Conservation (phyloP, 768 basidiomycete species). For the Pleurotus ostreatus region DNA sequence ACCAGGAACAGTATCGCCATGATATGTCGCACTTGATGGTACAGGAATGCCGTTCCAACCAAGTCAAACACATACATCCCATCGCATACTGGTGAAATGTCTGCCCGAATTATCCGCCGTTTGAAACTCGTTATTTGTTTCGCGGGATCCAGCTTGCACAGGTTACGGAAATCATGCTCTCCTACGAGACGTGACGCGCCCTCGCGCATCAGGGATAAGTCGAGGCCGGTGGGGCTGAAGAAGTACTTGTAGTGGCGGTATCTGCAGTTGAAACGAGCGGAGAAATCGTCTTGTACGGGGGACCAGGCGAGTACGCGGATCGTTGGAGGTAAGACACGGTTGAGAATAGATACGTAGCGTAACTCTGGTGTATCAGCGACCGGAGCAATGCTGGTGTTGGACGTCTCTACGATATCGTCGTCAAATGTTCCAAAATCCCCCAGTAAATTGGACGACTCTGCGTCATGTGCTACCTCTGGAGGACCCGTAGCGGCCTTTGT, state of each 20-base stretch:
- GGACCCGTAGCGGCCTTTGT: neutral
- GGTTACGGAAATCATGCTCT: slow-evolving; percentile 92
- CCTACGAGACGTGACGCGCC: slow-evolving; percentile 74
- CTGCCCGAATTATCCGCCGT: slow-evolving; percentile 64
- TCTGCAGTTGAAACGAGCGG: slow-evolving; percentile 83
- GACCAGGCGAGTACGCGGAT: slow-evolving; percentile 95
- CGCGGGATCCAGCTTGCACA: slow-evolving; percentile 88
- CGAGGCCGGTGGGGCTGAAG: slow-evolving; percentile 67
- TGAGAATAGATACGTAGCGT: slow-evolving; percentile 76
- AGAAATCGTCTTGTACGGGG: slow-evolving; percentile 73
- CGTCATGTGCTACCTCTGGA: neutral
- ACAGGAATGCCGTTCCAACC: slow-evolving; percentile 84
- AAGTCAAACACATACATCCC: slow-evolving; percentile 75
- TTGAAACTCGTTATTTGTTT: slow-evolving; percentile 86
- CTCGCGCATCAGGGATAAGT: slow-evolving; percentile 70
- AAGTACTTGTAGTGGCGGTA: slow-evolving; percentile 98
- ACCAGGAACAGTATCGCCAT: slow-evolving; percentile 89
- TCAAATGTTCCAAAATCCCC: slow-evolving; percentile 20
- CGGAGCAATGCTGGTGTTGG: slow-evolving; percentile 7
- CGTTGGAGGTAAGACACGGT: slow-evolving; percentile 82
- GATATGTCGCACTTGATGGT: slow-evolving; percentile 95
- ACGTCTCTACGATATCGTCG: slow-evolving; percentile 21
- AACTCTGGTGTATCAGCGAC: slow-evolving; percentile 43
- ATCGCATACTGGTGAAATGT: slow-evolving; percentile 44
- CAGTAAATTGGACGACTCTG: slow-evolving; percentile 8